Evolutionary conservation across 129 eudicot species (phyloP).

Genomic region (Scalesia atractyloides): DNA sequence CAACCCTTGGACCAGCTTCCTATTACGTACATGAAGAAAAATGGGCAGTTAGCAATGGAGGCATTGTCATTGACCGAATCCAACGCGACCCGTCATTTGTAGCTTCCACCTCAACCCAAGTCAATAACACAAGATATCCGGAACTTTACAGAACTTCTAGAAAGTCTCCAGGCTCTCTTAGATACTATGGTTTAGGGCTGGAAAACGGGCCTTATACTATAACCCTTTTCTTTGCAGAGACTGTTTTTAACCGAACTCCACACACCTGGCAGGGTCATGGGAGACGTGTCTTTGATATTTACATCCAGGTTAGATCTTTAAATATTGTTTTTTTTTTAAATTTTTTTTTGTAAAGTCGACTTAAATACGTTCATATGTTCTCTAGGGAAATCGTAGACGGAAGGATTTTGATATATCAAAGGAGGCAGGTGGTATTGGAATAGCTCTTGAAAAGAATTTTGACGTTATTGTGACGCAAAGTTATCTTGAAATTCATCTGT

Average conservation of each 20-base stretch:
- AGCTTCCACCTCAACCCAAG: constrained; percentile 25
- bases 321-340: not conserved
- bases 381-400: constrained; percentile 46
- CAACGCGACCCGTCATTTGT: constrained; percentile 40
- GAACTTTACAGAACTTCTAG: constrained; percentile 52
- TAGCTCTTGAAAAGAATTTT: constrained; percentile 35
- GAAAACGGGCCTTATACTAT: constrained; percentile 50
- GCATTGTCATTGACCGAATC: constrained; percentile 31
- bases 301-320: constrained; percentile 46
- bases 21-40: constrained; percentile 27
- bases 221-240: constrained; percentile 50
- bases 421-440: constrained; percentile 54
- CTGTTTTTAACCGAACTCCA: constrained; percentile 31
- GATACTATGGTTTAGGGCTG: constrained; percentile 63
- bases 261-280: constrained; percentile 45
- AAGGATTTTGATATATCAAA: constrained; percentile 52
- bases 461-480: constrained; percentile 39
- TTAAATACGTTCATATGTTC: not conserved
- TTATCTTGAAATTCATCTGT: constrained; percentile 54
- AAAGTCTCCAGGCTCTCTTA: constrained; percentile 53
- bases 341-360: not conserved
- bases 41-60: constrained; percentile 58
- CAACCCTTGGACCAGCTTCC: constrained; percentile 53
- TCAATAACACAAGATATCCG: constrained; percentile 41
- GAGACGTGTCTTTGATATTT: constrained; percentile 58